These are phyloP conservation scores for Zhuliangozyma blackwelliae DNA, from an alignment of 1,139 yeast genomes.

Conservation along the genomic window DNA sequence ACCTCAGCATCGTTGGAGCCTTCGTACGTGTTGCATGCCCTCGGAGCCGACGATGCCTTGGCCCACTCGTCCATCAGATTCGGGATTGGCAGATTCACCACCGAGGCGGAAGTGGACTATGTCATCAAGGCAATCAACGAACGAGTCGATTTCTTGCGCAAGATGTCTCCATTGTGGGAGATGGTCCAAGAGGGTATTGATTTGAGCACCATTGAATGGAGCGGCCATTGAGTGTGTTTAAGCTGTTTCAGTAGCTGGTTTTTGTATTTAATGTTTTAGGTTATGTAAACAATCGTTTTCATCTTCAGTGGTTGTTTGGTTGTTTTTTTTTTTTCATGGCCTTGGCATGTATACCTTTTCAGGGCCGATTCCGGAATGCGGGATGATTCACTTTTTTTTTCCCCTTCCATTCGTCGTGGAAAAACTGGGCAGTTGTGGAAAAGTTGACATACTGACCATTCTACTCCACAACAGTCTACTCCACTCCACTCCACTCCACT, in stretches of 20 bases:
- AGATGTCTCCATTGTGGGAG: constrained; percentile 96
- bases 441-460: background rate
- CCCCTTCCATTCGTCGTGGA: no score
- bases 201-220: constrained; percentile 91
- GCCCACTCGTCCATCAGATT: constrained; percentile 97
- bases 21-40: constrained; percentile 90
- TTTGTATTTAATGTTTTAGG: no score
- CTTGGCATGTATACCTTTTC: no score
- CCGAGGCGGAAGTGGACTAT: constrained; percentile 92
- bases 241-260: no score
- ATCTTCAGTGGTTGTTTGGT: no score
- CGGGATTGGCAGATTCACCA: constrained; percentile 96
- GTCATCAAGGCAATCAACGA: constrained; percentile 84
- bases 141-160: constrained; percentile 87
- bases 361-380: no score
- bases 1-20: constrained; percentile 98
- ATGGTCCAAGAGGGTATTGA: constrained; percentile 99
- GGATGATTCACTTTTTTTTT: no score
- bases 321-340: no score
- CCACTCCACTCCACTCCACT: background rate
- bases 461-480: background rate
- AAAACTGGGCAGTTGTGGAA: background rate
- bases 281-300: no score
- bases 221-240: constrained; percentile 57
- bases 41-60: constrained; percentile 96